Evolutionary conservation across 2,329 filamentous ascomycete genomes (phyloP).

Genomic region (Colletotrichum kahawae): DNA sequence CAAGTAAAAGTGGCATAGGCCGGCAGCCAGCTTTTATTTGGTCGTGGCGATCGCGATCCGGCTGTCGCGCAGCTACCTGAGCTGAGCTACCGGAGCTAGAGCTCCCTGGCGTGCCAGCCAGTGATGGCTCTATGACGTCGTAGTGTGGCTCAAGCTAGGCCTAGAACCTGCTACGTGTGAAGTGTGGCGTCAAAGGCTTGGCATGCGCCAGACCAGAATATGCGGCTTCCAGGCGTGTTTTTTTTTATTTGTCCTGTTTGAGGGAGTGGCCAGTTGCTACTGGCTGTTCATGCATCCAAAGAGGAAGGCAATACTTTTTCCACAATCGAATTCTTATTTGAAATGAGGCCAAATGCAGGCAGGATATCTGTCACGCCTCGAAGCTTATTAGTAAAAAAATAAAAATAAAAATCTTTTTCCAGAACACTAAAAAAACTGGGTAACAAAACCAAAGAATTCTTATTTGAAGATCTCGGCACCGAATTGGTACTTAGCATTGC

Average conservation of each 20-base stretch:
- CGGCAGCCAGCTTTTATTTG: conserved; percentile 2
- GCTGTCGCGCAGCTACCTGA: conserved; percentile 6
- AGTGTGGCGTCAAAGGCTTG: neutral
- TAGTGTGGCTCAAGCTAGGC: neutral
- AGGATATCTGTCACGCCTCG: no score
- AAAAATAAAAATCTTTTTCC: no score
- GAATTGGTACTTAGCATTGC: neutral
- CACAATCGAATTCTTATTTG: neutral
- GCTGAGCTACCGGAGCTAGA: conserved; percentile 7
- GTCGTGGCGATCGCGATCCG: conserved; percentile 12
- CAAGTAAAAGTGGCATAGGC: neutral
- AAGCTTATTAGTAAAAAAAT: no score
- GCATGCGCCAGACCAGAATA: neutral
- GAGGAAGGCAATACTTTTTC: accelerated
- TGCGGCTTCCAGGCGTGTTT: neutral
- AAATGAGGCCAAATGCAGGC: no score
- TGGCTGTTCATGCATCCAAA: neutral
- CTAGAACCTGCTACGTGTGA: neutral
- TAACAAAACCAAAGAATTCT: no score
- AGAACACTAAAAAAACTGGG: no score
- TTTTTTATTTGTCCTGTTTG: no score
- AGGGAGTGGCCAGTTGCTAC: neutral
- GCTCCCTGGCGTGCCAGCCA: conserved; percentile 8
- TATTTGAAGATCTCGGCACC: neutral
- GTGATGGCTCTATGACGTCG: conserved; percentile 21